phyloP scores from a whole-genome alignment of 441 rosid genomes.

The Raphanus hybrid region DNA sequence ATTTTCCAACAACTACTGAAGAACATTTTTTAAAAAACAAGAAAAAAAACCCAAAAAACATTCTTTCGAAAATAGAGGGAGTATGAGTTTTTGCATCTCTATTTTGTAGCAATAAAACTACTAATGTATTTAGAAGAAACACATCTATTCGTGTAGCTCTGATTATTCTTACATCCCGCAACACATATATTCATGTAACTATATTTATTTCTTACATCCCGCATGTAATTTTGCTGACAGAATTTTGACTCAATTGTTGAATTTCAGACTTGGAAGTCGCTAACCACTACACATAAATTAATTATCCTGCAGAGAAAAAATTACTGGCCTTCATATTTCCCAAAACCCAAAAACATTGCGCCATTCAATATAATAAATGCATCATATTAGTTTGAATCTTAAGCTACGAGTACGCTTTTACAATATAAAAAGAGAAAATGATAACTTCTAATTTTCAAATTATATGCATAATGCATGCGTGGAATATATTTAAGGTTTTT shows the following conservation, averaged over 20 bases:
- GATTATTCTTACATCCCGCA: conserved; percentile 17
- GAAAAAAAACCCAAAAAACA: neutral
- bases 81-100: conserved; percentile 1
- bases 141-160: conserved; percentile 9
- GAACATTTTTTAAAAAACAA: neutral
- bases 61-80: neutral
- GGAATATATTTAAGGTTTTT: conserved; percentile 1
- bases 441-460: neutral
- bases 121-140: neutral
- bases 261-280: conserved; percentile 27
- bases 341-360: neutral
- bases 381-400: neutral
- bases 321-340: conserved; percentile 24
- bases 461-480: neutral
- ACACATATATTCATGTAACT: conserved; percentile 1
- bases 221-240: conserved; percentile 30
- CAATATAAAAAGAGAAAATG: neutral
- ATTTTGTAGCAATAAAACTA: neutral
- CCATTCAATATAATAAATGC: neutral
- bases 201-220: conserved; percentile 16
- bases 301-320: conserved; percentile 15
- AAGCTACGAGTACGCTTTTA: neutral
- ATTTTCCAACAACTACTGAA: neutral
- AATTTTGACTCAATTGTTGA: conserved; percentile 29
- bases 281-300: conserved; percentile 25